A percentile compares a stretch with the other conserved stretches of the same genome.
Conservation (phyloP, 768 basidiomycete species). For the Pleurotus salmoneostramineus region DNA sequence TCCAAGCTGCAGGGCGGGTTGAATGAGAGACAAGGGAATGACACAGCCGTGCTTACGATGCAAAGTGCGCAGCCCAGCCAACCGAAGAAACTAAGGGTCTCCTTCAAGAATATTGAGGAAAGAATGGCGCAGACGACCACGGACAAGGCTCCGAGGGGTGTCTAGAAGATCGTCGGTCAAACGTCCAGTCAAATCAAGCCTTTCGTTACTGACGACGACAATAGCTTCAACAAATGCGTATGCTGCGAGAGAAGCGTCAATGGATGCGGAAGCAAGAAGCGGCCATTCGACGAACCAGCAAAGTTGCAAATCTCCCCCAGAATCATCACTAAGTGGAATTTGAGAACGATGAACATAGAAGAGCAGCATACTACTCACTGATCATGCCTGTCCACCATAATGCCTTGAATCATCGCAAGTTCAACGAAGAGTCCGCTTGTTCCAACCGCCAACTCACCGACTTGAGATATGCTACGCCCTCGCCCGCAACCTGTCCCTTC, state of each 20-base stretch:
- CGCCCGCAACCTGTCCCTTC: conserved; percentile 74
- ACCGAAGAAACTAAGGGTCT: conserved; percentile 91
- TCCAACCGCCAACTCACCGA: conserved; percentile 51
- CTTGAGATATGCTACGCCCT: conserved; percentile 94
- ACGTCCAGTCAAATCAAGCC: not conserved
- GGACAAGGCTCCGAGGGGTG: conserved; percentile 92
- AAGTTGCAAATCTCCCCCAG: conserved; percentile 86
- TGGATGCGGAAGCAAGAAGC: conserved; percentile 20
- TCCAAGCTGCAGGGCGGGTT: conserved; percentile 51
- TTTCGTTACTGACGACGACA: conserved; percentile 63
- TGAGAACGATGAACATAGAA: conserved; percentile 3
- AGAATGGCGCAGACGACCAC: conserved; percentile 94
- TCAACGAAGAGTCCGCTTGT: conserved; percentile 11
- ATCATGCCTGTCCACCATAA: conserved; percentile 96
- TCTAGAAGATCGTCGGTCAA: conserved; percentile 36
- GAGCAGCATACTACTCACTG: conserved; percentile 37
- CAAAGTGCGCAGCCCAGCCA: conserved; percentile 94
- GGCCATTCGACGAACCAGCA: conserved; percentile 50
- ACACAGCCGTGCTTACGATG: conserved; percentile 53
- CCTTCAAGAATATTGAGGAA: conserved; percentile 90
- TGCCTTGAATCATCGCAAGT: conserved; percentile 34
- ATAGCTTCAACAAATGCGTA: conserved; percentile 92
- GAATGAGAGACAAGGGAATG: not conserved
- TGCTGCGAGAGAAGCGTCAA: conserved; percentile 31
- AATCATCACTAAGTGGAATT: conserved; percentile 73